Conservation (phyloP, 495 filamentous ascomycete species). For the Pseudoneurospora amorphoporcata region DNA sequence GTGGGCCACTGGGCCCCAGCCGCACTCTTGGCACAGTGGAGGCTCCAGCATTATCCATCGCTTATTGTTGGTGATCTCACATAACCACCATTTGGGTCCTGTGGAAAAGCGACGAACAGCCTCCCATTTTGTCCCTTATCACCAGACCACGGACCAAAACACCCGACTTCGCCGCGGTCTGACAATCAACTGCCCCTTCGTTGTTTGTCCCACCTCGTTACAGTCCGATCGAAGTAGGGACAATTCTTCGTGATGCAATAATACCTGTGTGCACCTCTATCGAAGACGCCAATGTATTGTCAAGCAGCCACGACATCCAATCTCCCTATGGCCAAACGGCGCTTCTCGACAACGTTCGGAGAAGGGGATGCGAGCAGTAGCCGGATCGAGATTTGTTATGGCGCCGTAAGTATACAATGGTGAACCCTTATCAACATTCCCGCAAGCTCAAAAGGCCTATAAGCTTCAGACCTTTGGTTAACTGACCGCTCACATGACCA, state of each 20-base stretch:
- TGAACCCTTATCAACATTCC: neutral
- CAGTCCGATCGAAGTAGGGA: neutral
- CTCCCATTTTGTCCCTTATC: neutral
- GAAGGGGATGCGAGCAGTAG: neutral
- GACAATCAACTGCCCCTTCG: neutral
- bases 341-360: neutral
- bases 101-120: too few relatives aligned
- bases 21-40: too few relatives aligned
- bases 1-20: too few relatives aligned
- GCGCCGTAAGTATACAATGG: neutral
- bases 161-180: neutral
- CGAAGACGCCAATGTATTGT: neutral
- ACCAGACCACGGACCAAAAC: neutral
- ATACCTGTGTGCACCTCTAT: neutral
- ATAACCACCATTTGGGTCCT: too few relatives aligned
- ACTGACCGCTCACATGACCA: neutral
- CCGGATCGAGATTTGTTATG: neutral
- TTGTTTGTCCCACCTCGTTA: neutral
- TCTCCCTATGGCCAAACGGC: neutral
- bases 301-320: neutral
- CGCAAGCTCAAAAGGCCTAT: neutral
- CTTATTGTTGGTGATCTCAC: too few relatives aligned
- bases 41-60: too few relatives aligned
- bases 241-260: neutral
- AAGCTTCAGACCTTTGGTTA: neutral